Percentiles rank a stretch among this genome's conserved stretches.
Conservation (phyloP, 108 stramenopile genomes). For the Stephanodiscus triporus region DNA sequence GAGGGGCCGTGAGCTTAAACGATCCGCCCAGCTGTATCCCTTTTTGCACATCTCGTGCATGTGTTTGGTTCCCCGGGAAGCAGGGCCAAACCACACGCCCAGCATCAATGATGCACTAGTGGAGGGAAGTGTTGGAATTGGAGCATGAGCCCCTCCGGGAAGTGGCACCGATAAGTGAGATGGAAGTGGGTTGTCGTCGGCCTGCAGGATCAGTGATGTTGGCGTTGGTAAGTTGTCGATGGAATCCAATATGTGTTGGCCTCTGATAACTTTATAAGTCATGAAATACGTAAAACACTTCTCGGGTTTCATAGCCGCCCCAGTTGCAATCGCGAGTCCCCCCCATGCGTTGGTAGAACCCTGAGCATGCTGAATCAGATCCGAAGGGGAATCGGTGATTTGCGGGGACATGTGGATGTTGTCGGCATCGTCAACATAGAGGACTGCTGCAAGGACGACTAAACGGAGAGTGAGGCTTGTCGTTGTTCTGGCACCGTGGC, state of each 20-base stretch:
- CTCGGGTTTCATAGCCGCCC: neutral
- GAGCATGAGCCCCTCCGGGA: neutral
- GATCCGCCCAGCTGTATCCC: neutral
- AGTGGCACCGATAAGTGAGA: neutral
- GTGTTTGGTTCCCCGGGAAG: neutral
- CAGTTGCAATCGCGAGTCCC: slow-evolving; percentile 9
- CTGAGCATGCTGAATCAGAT: neutral
- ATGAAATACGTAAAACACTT: slow-evolving; percentile 18
- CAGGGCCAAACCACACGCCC: neutral
- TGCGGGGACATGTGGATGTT: neutral
- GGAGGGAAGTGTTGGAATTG: neutral
- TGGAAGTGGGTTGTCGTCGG: neutral
- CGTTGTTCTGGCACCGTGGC: neutral
- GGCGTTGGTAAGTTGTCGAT: neutral
- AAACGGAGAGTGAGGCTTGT: neutral
- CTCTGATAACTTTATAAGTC: neutral
- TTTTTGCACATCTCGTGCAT: neutral
- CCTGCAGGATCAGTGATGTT: neutral
- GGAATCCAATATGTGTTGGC: neutral
- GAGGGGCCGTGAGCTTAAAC: neutral
- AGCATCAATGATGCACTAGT: neutral
- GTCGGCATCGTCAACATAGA: slow-evolving; percentile 20
- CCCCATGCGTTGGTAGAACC: slow-evolving; percentile 1
- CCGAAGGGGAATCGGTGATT: neutral
- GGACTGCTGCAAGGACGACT: neutral